A percentile compares a stretch with the other conserved stretches of the same genome.
Evolutionary conservation across 106 monocot species (phyloP).

Genomic region (Dendrobium nobile): DNA sequence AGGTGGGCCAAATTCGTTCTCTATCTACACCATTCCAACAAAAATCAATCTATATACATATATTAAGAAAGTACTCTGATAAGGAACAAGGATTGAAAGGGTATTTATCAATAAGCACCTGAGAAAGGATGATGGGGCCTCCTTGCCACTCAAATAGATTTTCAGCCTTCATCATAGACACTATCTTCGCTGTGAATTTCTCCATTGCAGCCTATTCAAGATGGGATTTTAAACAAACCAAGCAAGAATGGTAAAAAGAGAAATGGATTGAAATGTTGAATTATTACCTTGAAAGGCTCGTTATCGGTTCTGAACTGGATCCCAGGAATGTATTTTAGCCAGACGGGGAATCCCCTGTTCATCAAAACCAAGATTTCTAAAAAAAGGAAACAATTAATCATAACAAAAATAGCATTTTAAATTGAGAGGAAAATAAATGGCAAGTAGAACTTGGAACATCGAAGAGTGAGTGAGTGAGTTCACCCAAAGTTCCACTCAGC

Average conservation of each 20-base stretch:
- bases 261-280: neutral
- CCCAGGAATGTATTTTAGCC: conserved; percentile 36
- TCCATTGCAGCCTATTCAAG: conserved; percentile 15
- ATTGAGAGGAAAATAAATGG: neutral
- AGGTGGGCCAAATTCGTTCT: conserved; percentile 48
- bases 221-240: neutral
- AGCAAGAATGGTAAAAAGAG: neutral
- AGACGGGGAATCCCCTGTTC: conserved; percentile 32
- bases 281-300: conserved; percentile 24
- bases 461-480: neutral
- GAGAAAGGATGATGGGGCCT: conserved; percentile 24
- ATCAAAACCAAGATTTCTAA: neutral
- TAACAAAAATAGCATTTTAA: too few relatives aligned
- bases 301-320: conserved; percentile 31
- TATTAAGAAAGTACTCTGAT: neutral
- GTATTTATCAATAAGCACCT: conserved; percentile 1
- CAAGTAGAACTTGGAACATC: neutral
- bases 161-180: conserved; percentile 26
- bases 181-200: conserved; percentile 18
- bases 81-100: too few relatives aligned
- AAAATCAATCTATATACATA: neutral
- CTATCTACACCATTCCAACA: conserved; percentile 24
- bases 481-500: conserved; percentile 52
- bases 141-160: conserved; percentile 20
- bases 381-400: neutral